These are phyloP conservation scores for Arachis hypogaea DNA, from an alignment of 306 rosid species.

Conservation along the genomic window DNA sequence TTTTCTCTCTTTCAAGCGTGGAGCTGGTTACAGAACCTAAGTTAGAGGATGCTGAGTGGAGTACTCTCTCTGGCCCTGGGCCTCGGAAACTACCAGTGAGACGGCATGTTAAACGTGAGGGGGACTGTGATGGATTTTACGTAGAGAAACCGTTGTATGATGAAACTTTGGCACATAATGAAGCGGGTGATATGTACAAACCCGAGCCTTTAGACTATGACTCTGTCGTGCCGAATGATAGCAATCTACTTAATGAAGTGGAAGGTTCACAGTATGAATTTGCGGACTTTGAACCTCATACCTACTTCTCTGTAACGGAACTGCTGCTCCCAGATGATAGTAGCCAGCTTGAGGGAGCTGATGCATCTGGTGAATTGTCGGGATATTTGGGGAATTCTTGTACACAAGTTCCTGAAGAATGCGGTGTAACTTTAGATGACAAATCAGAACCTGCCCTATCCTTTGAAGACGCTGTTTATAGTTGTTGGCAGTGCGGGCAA, in stretches of 20 bases:
- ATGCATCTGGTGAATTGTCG: conserved; percentile 50
- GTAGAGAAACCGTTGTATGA: conserved; percentile 43
- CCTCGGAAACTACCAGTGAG: conserved; percentile 83
- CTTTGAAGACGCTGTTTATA: conserved; percentile 30
- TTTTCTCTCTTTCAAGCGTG: conserved; percentile 66
- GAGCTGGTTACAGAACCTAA: conserved; percentile 65
- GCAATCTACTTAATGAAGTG: conserved; percentile 48
- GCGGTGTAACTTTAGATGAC: conserved; percentile 33
- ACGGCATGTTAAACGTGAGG: conserved; percentile 75
- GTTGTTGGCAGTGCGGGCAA: conserved; percentile 57
- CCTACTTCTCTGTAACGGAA: conserved; percentile 76
- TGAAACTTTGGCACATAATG: conserved; percentile 43
- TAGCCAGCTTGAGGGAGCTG: conserved; percentile 53
- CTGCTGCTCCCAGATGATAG: conserved; percentile 58
- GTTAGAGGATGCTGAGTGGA: conserved; percentile 67
- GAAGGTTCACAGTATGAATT: conserved; percentile 52
- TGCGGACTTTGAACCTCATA: conserved; percentile 75
- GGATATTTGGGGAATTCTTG: conserved; percentile 49
- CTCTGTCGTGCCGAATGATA: conserved; percentile 43
- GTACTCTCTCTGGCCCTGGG: conserved; percentile 53
- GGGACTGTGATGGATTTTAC: conserved; percentile 57
- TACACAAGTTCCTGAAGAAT: conserved; percentile 43
- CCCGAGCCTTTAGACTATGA: conserved; percentile 56
- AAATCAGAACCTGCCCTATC: conserved; percentile 40
- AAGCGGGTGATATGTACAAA: conserved; percentile 37